These are phyloP conservation scores for Pythium utonaiense DNA, from an alignment of 352 stramenopile species.

Conservation along the genomic window DNA sequence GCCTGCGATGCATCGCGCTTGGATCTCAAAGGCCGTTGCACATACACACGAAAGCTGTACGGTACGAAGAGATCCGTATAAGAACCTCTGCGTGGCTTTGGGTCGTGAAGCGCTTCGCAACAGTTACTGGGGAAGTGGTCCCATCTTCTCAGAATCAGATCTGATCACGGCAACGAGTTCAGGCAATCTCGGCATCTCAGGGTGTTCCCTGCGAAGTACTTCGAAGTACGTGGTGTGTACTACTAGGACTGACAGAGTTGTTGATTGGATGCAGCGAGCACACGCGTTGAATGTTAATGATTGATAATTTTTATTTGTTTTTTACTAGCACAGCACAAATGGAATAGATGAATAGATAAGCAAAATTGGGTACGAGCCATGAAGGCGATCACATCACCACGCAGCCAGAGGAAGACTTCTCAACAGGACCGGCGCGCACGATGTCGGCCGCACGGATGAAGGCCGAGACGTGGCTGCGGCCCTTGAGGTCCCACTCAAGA, in stretches of 20 bases:
- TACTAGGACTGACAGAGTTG: too few species aligned
- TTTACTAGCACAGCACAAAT: background rate
- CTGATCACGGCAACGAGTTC: background rate
- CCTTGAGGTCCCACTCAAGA: conserved; percentile 58
- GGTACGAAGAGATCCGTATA: too few species aligned
- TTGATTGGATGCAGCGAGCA: too few species aligned
- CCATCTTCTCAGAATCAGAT: background rate
- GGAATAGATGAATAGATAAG: conserved; percentile 3
- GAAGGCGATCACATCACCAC: conserved; percentile 56
- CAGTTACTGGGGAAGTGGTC: too few species aligned
- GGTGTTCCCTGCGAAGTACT: too few species aligned
- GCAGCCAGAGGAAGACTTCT: conserved; percentile 61
- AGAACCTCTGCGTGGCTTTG: too few species aligned
- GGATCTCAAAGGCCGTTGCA: too few species aligned
- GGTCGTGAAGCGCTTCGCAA: too few species aligned
- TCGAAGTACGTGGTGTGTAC: too few species aligned
- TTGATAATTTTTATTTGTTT: conserved; percentile 10
- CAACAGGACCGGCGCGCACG: conserved; percentile 45
- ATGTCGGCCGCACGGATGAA: conserved; percentile 59
- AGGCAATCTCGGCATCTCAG: too few species aligned
- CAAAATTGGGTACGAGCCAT: background rate
- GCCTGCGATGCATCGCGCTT: background rate
- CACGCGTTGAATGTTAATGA: background rate
- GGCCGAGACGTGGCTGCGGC: conserved; percentile 51
- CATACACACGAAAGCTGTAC: too few species aligned